Conservation (phyloP, 768 basidiomycete species). For the Auricularia sp. region DNA sequence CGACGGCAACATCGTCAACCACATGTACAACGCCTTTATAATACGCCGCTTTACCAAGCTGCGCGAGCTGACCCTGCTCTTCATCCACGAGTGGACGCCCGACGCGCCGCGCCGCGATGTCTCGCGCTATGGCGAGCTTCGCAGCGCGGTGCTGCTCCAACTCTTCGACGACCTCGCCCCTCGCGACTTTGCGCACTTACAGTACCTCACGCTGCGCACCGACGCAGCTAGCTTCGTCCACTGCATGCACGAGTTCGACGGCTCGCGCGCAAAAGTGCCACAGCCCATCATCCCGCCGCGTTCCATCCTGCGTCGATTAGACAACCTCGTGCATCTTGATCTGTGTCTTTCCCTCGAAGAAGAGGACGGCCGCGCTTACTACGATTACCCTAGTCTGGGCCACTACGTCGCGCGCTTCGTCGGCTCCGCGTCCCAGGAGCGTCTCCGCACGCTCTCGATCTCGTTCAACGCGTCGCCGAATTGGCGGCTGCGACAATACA, state of each 20-base stretch:
- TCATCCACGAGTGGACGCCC: neutral
- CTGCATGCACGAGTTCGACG: slow-evolving; percentile 2
- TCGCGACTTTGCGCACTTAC: neutral
- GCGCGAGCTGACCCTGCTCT: neutral
- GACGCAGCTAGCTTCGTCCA: neutral
- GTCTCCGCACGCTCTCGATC: neutral
- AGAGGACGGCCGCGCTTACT: neutral
- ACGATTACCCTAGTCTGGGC: neutral
- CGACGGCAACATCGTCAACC: neutral
- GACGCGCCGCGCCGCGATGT: neutral
- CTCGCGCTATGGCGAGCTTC: neutral
- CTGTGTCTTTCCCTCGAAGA: neutral
- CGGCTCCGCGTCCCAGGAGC: neutral
- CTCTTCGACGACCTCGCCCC: neutral
- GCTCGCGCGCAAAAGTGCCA: neutral
- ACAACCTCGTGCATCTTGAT: neutral
- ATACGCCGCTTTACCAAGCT: neutral
- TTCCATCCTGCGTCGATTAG: neutral
- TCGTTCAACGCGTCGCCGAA: neutral
- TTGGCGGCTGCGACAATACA: neutral
- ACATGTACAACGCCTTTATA: neutral
- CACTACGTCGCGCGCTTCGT: neutral
- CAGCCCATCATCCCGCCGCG: neutral
- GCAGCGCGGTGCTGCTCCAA: neutral
- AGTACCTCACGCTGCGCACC: neutral